A percentile compares a stretch with the other conserved stretches of the same genome.
Evolutionary conservation across 164 flowering plant genomes (phyloP).

Genomic region (Aristolochia fimbriata): DNA sequence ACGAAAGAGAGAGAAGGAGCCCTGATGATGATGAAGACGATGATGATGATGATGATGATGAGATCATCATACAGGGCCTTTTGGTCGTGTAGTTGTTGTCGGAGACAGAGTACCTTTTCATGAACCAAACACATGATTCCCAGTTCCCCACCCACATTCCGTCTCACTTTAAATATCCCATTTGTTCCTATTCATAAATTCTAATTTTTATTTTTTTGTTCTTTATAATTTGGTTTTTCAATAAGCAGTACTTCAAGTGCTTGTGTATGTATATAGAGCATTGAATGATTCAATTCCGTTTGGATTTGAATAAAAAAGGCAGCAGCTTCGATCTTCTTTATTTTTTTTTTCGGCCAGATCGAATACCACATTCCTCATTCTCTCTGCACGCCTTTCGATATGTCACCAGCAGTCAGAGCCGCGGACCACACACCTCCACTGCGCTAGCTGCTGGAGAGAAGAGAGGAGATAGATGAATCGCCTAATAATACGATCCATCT

Average conservation of each 20-base stretch:
- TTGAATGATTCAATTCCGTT: too few relatives aligned
- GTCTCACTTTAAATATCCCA: background rate
- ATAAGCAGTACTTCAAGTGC: too few relatives aligned
- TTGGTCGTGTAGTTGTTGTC: constrained; percentile 5
- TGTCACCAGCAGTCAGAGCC: background rate
- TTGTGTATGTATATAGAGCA: too few relatives aligned
- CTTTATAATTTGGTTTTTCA: too few relatives aligned
- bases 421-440: background rate
- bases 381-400: background rate
- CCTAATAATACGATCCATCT: too few relatives aligned
- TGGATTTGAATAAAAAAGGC: background rate
- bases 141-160: constrained; percentile 2
- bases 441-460: too few relatives aligned
- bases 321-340: background rate
- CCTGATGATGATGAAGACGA: background rate
- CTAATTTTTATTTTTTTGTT: background rate
- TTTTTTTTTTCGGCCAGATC: background rate
- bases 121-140: background rate
- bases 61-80: constrained; percentile 3
- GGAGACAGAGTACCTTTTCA: background rate
- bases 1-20: background rate
- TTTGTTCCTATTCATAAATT: background rate
- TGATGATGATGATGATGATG: background rate
- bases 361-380: background rate
- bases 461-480: too few relatives aligned